phyloP scores from a whole-genome alignment of 768 basidiomycete genomes.

The Pleurotus giganteus region DNA sequence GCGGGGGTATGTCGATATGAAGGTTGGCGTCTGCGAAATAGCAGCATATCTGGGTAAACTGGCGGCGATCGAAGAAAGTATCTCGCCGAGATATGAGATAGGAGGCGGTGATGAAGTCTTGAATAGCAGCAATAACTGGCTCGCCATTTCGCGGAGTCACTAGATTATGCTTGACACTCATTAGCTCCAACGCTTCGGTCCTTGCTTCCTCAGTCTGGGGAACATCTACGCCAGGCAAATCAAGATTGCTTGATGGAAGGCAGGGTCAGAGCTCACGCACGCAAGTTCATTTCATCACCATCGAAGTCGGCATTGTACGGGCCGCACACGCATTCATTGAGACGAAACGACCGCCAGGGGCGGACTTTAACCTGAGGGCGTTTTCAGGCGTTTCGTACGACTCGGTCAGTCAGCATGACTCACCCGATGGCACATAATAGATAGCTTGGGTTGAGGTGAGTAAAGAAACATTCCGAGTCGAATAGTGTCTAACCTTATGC shows the following conservation, averaged over 20 bases:
- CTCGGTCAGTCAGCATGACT: slow-evolving; percentile 17
- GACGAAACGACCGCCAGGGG: slow-evolving; percentile 94
- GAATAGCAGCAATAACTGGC: slow-evolving; percentile 98
- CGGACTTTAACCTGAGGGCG: slow-evolving; percentile 72
- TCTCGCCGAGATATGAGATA: slow-evolving; percentile 93
- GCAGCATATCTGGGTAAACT: slow-evolving; percentile 96
- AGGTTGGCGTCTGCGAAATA: slow-evolving; percentile 90
- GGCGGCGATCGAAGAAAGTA: slow-evolving; percentile 87
- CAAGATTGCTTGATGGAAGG: background rate
- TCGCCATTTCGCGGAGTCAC: slow-evolving; percentile 98
- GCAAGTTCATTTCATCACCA: slow-evolving; percentile 99
- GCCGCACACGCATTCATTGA: slow-evolving; percentile 99
- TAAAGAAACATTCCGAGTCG: background rate
- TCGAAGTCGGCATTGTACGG: slow-evolving; percentile 99
- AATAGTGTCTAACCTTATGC: slow-evolving; percentile 65
- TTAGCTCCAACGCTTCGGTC: slow-evolving; percentile 94
- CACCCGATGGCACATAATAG: slow-evolving; percentile 98
- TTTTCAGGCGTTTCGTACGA: background rate
- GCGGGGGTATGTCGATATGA: slow-evolving; percentile 94
- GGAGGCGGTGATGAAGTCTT: slow-evolving; percentile 99
- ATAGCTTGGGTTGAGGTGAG: slow-evolving; percentile 54
- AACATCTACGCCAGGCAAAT: slow-evolving; percentile 63
- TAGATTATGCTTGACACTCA: slow-evolving; percentile 95
- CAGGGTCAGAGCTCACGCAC: slow-evolving; percentile 42
- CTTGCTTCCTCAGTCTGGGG: slow-evolving; percentile 98